These are phyloP conservation scores for Baudoinia panamericana DNA, from an alignment of 495 filamentous ascomycete species.

Conservation along the genomic window DNA sequence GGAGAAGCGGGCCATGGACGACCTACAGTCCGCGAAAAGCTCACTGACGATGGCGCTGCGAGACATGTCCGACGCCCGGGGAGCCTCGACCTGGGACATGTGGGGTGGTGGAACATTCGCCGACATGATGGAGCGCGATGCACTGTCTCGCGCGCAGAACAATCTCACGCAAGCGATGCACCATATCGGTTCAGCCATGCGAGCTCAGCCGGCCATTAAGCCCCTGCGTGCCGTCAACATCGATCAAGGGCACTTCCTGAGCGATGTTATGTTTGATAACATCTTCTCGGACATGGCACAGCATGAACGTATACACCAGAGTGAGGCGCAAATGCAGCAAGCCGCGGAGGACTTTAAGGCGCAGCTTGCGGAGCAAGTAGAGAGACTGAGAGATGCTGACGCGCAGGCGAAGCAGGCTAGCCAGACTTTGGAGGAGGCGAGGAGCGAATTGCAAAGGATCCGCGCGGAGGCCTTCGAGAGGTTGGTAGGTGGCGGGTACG, in stretches of 20 bases:
- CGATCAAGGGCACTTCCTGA: constrained; percentile 29
- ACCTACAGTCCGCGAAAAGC: not conserved
- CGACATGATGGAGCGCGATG: constrained; percentile 32
- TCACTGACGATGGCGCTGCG: not conserved
- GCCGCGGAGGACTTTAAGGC: constrained; percentile 20
- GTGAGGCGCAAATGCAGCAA: constrained; percentile 22
- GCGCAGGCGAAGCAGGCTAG: constrained; percentile 16
- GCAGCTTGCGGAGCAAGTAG: constrained; percentile 17
- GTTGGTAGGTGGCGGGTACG: constrained; percentile 3
- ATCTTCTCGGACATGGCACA: constrained; percentile 36
- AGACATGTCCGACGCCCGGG: constrained; percentile 20
- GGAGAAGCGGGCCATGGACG: not conserved
- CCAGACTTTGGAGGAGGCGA: constrained; percentile 23
- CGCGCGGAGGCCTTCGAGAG: constrained; percentile 13
- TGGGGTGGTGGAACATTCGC: constrained; percentile 5
- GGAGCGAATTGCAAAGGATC: constrained; percentile 28
- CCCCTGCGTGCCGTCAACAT: constrained; percentile 23
- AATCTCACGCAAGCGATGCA: constrained; percentile 27
- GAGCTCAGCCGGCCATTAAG: constrained; percentile 23
- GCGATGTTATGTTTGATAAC: constrained; percentile 37
- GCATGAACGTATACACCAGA: constrained; percentile 35
- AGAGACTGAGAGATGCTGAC: constrained; percentile 18
- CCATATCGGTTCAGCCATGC: constrained; percentile 24
- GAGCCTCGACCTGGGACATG: constrained; percentile 14
- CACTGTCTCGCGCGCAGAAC: constrained; percentile 29